Evolutionary conservation across 768 basidiomycete genomes (phyloP), one percentile per base, ranked within the genome.

Genomic region (Naganishia kalamii): DNA sequence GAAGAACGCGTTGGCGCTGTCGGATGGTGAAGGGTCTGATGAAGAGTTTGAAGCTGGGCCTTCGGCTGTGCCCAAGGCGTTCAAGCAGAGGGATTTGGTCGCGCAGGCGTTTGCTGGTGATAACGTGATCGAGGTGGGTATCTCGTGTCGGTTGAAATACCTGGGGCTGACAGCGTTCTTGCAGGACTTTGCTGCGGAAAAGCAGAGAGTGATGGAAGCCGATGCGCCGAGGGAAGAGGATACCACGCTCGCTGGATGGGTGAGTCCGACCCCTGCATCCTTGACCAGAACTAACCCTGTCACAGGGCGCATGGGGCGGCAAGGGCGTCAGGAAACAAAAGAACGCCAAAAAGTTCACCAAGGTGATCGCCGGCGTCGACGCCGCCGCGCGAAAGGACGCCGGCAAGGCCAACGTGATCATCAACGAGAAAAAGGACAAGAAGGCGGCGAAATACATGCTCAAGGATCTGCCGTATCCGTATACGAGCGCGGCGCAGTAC

Each of bases 41-140:
- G 74, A 74, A 19, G 69, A 73, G 23, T 67, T 74, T 68, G 69
- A 71, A 23, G 61, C 67, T 33, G 40, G 63, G 43, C 23, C 69
- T 67, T 68, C 46, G 60, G 43, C 80, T 74, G 63, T 85, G 25
- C 75, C 84, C 0, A 84, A 82, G 60, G 88, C 89, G 0, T 92
- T 97, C 79, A 82, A 89, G 75, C 94, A 98, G 77, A 83, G 90
- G 41, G 92, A 98, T 69, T 81, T 98, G 13, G 92, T 99, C 13
- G 89, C 92, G 0, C 85, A 86, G 62, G 96, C 96, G 0, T 99
- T 99, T 80, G 94, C 93, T 1, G 93, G 92, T 2, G 96, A 99
- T 77, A 90, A 98, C 69, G 94, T 98, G 33, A 86, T 96, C 6
- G 86, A 88, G 79, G 91, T 91, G 71, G 35, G 86, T 2, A 19